A percentile compares a stretch with the other conserved stretches of the same genome.
Evolutionary conservation across 2,329 filamentous ascomycete genomes (phyloP).

Genomic region (Lasiodiplodia sp.): DNA sequence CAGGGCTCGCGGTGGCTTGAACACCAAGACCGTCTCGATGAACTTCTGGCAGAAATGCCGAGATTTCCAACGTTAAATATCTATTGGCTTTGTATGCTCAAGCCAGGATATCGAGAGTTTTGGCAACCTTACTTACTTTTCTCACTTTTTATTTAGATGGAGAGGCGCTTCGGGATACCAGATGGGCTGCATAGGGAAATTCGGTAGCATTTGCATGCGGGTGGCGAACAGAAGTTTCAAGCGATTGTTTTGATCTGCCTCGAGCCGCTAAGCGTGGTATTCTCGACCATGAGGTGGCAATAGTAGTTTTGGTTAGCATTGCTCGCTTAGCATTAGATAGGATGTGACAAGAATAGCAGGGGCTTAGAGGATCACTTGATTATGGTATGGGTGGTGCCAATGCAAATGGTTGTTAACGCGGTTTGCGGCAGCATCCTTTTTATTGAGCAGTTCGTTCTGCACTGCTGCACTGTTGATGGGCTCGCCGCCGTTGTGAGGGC

Average conservation of each 20-base stretch:
- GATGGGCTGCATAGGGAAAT: conserved; percentile 13
- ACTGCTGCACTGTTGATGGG: neutral
- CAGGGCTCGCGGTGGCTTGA: conserved; percentile 28
- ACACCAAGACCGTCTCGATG: conserved; percentile 11
- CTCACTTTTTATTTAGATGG: conserved; percentile 15
- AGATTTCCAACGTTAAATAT: conserved; percentile 9
- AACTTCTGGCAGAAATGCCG: conserved; percentile 30
- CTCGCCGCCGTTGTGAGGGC: neutral
- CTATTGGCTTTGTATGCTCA: neutral
- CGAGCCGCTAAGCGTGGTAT: neutral
- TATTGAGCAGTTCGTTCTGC: neutral
- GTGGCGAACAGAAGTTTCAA: conserved; percentile 14
- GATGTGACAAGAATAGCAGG: neutral
- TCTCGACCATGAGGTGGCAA: neutral
- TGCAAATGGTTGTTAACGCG: neutral
- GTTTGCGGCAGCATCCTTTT: neutral
- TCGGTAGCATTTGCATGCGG: conserved; percentile 22
- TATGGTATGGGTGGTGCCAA: neutral
- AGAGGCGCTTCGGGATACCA: conserved; percentile 22
- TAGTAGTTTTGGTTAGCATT: neutral
- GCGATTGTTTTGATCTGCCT: neutral
- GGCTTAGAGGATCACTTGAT: neutral
- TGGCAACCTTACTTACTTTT: neutral
- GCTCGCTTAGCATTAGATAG: conserved; percentile 9
- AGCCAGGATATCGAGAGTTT: neutral